phyloP scores from a whole-genome alignment of 768 basidiomycete genomes.

The Suillus cothurnatus region DNA sequence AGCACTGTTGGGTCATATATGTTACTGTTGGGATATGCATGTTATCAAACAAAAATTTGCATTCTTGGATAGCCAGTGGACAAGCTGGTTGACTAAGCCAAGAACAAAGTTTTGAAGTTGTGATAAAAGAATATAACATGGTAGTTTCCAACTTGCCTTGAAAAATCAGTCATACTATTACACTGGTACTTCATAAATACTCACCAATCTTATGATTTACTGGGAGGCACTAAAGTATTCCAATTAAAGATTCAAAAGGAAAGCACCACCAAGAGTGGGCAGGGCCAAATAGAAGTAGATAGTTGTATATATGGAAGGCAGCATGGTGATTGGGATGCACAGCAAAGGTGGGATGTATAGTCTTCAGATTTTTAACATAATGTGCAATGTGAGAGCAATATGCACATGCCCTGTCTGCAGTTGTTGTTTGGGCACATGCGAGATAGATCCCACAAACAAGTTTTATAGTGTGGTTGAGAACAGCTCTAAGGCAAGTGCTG shows the following conservation, averaged over 20 bases:
- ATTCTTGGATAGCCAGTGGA: constrained; percentile 13
- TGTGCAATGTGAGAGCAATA: constrained; percentile 20
- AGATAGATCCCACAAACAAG: constrained; percentile 27
- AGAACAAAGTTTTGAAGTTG: constrained; percentile 16
- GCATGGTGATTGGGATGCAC: constrained; percentile 34
- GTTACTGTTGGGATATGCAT: no score
- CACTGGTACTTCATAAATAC: not conserved
- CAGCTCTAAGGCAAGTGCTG: not conserved
- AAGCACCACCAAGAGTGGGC: constrained; percentile 29
- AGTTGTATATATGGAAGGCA: constrained; percentile 31
- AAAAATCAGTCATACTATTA: not conserved
- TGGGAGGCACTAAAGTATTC: constrained; percentile 29
- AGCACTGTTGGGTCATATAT: not conserved
- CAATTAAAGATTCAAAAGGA: constrained; percentile 35
- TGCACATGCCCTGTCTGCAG: constrained; percentile 4
- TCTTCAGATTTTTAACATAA: constrained; percentile 20
- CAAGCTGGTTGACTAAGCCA: constrained; percentile 16
- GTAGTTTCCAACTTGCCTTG: constrained; percentile 12
- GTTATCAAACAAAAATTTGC: constrained; percentile 12
- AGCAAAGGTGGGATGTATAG: constrained; percentile 20
- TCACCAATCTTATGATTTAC: constrained; percentile 37
- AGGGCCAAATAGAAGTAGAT: constrained; percentile 31
- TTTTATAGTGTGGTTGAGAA: constrained; percentile 31
- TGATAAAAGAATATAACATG: constrained; percentile 11
- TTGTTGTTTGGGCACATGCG: constrained; percentile 16